These are phyloP conservation scores for Nothophoma quercina DNA, from an alignment of 2,329 filamentous ascomycete species.

Conservation along the genomic window DNA sequence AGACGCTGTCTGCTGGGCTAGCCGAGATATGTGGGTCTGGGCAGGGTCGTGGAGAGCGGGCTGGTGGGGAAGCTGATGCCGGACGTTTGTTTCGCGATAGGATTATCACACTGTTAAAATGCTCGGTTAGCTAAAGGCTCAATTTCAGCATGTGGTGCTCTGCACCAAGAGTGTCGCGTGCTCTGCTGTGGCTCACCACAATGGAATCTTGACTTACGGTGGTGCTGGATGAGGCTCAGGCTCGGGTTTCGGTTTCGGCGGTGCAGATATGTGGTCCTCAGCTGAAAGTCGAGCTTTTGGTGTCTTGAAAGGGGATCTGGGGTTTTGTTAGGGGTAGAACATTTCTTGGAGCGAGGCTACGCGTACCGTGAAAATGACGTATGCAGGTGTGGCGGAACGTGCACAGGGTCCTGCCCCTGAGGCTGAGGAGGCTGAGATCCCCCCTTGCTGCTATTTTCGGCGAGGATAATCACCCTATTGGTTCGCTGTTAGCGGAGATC, in stretches of 20 bases:
- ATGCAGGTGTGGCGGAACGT: conserved; percentile 22
- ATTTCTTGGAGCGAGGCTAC: conserved; percentile 21
- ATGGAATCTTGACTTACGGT: conserved; percentile 24
- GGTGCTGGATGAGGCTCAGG: conserved; percentile 18
- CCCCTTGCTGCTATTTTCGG: conserved; percentile 26
- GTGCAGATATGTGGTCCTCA: conserved; percentile 5
- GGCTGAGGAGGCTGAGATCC: conserved; percentile 30
- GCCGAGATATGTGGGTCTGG: neutral
- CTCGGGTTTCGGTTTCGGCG: conserved; percentile 7
- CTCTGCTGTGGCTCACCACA: neutral
- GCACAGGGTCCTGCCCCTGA: conserved; percentile 31
- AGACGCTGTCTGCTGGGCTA: neutral
- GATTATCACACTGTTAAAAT: conserved; percentile 26
- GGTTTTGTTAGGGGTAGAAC: conserved; percentile 6
- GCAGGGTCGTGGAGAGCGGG: neutral
- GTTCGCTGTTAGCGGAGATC: conserved; percentile 10
- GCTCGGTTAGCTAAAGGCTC: neutral
- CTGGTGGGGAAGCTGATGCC: conserved; percentile 16
- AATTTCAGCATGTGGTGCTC: neutral
- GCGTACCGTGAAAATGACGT: conserved; percentile 38
- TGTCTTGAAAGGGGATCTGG: conserved; percentile 6
- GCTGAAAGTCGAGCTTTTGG: neutral
- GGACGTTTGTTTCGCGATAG: conserved; percentile 20
- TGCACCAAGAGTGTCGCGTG: neutral
- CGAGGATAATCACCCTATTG: conserved; percentile 37